Evolutionary conservation across 805 yeast species (phyloP), one percentile per base, ranked within the genome.

Genomic region (Lipomyces yamanashiensis): DNA sequence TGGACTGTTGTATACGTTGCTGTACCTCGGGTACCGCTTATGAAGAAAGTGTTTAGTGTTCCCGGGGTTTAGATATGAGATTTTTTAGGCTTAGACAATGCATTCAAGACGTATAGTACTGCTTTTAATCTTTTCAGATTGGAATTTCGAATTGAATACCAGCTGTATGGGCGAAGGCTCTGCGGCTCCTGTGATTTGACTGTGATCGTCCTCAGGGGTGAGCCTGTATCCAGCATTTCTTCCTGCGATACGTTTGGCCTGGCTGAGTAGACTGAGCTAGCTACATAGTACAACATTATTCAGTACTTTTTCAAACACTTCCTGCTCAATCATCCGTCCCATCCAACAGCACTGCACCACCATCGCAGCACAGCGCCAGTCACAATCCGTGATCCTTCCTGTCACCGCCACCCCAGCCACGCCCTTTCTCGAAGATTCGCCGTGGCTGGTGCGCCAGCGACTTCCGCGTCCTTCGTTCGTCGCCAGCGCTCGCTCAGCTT

Each of bases 1-100:
- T 67, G 70, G 70, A 62, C 67, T 9, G 9, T 67, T 21, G 54
- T 67, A 6, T 67, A 67, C 45, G 51, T 63, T 1, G 36, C 58
- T 9, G 55, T 39, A 7, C 65, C 66, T 39, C 57, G 61, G 41
- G 45, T 56, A 9, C 37, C 54, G 17, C 10, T 37, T 7, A 47
- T 65, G 40, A 28, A 43, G 44, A 17, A 43, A 7, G 23, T 64
- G n/a, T 49, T 65, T 17, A 54, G 64, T 37, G 68, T 64, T 41
- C 68, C 68, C 9, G 62, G 64, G 10, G 63, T 65, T 13, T 65
- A 37, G 50, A 17, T 6, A 23, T 9, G 15, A 17, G 15, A 48
- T 9, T 37, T 2, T 53, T 21, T 21, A 28, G 28, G 28, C 43
- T 44, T 21, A 44, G 48, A 10, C 48, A 43, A 28, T 28, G 28